These are phyloP conservation scores for Mrakia blollopis DNA, from an alignment of 768 basidiomycete species.

Conservation along the genomic window DNA sequence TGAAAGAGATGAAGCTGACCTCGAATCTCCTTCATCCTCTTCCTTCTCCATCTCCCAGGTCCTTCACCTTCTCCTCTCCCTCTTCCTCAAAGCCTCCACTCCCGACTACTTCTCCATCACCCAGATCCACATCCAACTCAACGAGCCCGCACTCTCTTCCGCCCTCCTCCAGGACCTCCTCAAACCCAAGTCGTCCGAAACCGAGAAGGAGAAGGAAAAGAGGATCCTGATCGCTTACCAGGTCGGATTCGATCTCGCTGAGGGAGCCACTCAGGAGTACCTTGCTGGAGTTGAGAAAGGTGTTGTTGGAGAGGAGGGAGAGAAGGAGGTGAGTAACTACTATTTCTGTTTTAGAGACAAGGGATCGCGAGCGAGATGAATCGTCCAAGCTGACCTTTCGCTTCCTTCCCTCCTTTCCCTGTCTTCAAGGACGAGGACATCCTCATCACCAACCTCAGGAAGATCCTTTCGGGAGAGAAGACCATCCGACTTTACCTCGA, in stretches of 20 bases:
- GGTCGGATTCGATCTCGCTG: conserved; percentile 89
- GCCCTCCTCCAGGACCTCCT: conserved; percentile 68
- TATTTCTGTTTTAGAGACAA: too few species aligned
- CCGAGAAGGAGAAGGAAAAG: conserved; percentile 35
- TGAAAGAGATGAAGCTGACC: not conserved
- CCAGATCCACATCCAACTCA: conserved; percentile 81
- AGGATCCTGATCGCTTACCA: conserved; percentile 76
- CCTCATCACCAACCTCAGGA: conserved; percentile 55
- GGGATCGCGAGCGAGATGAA: not conserved
- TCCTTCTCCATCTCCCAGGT: conserved; percentile 39
- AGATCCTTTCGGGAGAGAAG: conserved; percentile 82
- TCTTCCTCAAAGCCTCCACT: conserved; percentile 57
- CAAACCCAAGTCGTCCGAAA: conserved; percentile 46
- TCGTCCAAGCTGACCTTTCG: not conserved
- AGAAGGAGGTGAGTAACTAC: not conserved
- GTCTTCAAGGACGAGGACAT: conserved; percentile 27
- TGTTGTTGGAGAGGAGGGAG: conserved; percentile 18
- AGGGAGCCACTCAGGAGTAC: conserved; percentile 90
- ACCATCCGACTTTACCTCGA: conserved; percentile 90
- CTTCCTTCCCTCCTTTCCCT: not conserved
- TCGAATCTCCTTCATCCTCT: not conserved
- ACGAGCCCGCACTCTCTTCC: conserved; percentile 71
- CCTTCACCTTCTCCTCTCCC: conserved; percentile 56
- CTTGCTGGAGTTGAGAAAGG: conserved; percentile 59
- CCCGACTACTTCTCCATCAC: conserved; percentile 73